phyloP scores from a whole-genome alignment of 2,329 filamentous ascomycete species.

The Xylaria polymorpha region DNA sequence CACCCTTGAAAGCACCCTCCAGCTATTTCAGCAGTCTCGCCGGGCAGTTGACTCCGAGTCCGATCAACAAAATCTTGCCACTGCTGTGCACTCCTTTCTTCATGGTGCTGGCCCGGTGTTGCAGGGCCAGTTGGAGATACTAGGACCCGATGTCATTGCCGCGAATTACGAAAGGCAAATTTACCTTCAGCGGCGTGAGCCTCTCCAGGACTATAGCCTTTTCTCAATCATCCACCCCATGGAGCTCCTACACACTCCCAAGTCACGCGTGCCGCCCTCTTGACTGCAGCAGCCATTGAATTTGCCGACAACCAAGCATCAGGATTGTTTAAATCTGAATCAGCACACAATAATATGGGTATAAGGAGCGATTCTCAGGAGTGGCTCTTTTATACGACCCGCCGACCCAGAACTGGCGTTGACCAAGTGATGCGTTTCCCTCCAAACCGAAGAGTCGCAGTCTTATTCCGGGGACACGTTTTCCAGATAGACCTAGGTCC shows the following conservation, averaged over 20 bases:
- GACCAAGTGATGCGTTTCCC: too few species aligned
- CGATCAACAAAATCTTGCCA: too few species aligned
- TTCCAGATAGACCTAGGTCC: constrained; percentile 32
- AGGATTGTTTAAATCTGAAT: constrained; percentile 19
- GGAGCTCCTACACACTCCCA: constrained; percentile 34
- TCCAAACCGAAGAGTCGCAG: constrained; percentile 31
- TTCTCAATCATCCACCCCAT: constrained; percentile 35
- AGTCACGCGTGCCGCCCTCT: constrained; percentile 29
- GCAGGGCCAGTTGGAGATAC: too few species aligned
- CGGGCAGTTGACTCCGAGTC: too few species aligned
- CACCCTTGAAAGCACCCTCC: too few species aligned
- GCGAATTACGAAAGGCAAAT: constrained; percentile 37
- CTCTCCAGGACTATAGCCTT: constrained; percentile 33
- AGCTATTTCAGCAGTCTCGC: too few species aligned
- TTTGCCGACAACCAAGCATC: constrained; percentile 25
- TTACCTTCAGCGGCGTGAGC: constrained; percentile 35
- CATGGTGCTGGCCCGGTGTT: too few species aligned
- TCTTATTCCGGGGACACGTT: constrained; percentile 36
- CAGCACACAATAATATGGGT: constrained; percentile 14
- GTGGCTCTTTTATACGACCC: too few species aligned
- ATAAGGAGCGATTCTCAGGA: constrained; percentile 11
- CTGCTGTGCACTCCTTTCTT: too few species aligned
- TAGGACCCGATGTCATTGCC: constrained; percentile 8
- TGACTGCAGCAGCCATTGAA: constrained; percentile 33
- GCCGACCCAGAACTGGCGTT: too few species aligned